phyloP scores from a whole-genome alignment of 208 protist species.

The Trypanosoma brucei region DNA sequence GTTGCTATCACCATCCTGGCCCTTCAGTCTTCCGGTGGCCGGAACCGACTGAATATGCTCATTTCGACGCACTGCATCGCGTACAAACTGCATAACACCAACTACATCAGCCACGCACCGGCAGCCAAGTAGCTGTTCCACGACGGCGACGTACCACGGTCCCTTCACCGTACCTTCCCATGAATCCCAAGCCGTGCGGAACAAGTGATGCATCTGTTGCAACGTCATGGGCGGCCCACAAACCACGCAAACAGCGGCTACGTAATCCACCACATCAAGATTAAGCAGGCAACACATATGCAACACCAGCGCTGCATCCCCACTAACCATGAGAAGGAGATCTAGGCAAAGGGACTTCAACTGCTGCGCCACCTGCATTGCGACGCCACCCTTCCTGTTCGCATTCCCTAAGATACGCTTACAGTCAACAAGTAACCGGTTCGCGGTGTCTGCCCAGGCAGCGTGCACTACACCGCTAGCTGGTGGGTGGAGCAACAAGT shows the following conservation, averaged over 20 bases:
- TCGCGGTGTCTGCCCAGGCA: slow-evolving; percentile 46
- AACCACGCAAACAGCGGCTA: slow-evolving; percentile 62
- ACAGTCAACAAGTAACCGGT: slow-evolving; percentile 43
- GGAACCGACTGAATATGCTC: slow-evolving; percentile 7
- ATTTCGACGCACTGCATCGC: slow-evolving; percentile 13
- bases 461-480: slow-evolving; percentile 9
- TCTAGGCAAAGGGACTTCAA: slow-evolving; percentile 54
- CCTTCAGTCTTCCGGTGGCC: background rate
- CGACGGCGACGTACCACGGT: slow-evolving; percentile 46
- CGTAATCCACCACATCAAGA: slow-evolving; percentile 54
- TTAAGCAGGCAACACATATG: slow-evolving; percentile 40
- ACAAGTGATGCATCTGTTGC: slow-evolving; percentile 31
- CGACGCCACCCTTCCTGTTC: background rate
- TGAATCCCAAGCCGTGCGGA: slow-evolving; percentile 15
- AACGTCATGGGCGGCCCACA: slow-evolving; percentile 55
- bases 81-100: slow-evolving; percentile 32
- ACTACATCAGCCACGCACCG: slow-evolving; percentile 41
- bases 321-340: slow-evolving; percentile 64
- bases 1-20: slow-evolving; percentile 14
- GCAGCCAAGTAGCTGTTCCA: slow-evolving; percentile 33
- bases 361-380: slow-evolving; percentile 25
- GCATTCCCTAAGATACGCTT: slow-evolving; percentile 30
- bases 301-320: slow-evolving; percentile 47
- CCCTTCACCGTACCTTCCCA: slow-evolving; percentile 20
- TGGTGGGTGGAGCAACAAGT: slow-evolving; percentile 33